Evolutionary conservation across 805 yeast species (phyloP).

Genomic region (Starmerella cellae): DNA sequence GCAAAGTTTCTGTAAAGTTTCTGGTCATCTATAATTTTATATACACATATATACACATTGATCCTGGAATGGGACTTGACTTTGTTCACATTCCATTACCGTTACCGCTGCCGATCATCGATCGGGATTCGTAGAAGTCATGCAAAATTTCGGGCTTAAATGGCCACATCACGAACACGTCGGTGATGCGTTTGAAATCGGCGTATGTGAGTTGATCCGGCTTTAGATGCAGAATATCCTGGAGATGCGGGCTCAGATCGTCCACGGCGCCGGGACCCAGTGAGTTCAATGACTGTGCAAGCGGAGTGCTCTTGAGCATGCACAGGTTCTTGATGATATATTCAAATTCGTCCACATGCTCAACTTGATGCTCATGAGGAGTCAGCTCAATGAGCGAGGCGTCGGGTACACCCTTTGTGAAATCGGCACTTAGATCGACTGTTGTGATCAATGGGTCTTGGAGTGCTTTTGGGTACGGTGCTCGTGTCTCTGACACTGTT

Average conservation of each 20-base stretch:
- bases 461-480: conserved; percentile 14
- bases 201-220: conserved; percentile 39
- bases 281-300: conserved; percentile 36
- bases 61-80: too few relatives aligned
- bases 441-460: conserved; percentile 9
- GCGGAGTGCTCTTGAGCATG: conserved; percentile 35
- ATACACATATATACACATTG: too few relatives aligned
- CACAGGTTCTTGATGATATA: conserved; percentile 51
- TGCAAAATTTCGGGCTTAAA: conserved; percentile 54
- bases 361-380: conserved; percentile 35
- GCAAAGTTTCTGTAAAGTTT: too few relatives aligned
- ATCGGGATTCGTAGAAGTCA: conserved; percentile 31
- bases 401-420: conserved; percentile 23
- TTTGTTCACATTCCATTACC: neutral
- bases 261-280: conserved; percentile 69
- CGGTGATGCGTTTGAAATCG: conserved; percentile 42
- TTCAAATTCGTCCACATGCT: conserved; percentile 46
- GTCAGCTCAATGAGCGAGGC: conserved; percentile 42
- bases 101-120: neutral
- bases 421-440: conserved; percentile 8
- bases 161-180: conserved; percentile 61
- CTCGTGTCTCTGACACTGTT: conserved; percentile 22
- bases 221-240: conserved; percentile 32
- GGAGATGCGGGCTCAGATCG: conserved; percentile 27
- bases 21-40: too few relatives aligned